Conservation (phyloP, 2,329 filamentous ascomycete species). For the Cladosporium cucumerinum region DNA sequence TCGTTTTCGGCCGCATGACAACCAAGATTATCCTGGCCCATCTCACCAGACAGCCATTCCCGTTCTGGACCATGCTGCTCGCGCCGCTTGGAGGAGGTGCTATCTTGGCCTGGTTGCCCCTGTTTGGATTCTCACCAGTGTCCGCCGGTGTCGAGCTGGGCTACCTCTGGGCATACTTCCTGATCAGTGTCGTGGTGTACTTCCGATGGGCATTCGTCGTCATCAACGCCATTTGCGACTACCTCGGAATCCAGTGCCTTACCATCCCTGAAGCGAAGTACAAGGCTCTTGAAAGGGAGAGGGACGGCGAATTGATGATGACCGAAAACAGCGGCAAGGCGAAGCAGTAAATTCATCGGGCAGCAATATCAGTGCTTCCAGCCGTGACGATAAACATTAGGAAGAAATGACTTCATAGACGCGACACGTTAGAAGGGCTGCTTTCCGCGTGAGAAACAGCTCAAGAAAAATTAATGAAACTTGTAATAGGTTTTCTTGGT, state of each 20-base stretch:
- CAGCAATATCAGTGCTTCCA: background rate
- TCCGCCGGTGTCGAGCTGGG: slow-evolving; percentile 62
- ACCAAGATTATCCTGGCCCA: slow-evolving; percentile 99
- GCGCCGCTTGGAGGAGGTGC: slow-evolving; percentile 83
- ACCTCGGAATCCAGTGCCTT: slow-evolving; percentile 88
- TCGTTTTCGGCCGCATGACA: slow-evolving; percentile 96
- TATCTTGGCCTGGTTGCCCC: slow-evolving; percentile 75
- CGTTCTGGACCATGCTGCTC: slow-evolving; percentile 92
- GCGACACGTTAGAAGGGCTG: slow-evolving; percentile 5
- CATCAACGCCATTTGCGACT: slow-evolving; percentile 85
- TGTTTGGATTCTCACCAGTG: slow-evolving; percentile 66
- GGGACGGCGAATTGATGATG: slow-evolving; percentile 11
- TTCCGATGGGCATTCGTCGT: slow-evolving; percentile 90
- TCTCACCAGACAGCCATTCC: slow-evolving; percentile 88
- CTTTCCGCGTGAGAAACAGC: background rate
- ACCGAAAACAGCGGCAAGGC: slow-evolving; percentile 10
- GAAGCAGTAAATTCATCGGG: background rate
- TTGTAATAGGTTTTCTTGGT: slow-evolving; percentile 5
- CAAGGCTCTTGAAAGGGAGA: slow-evolving; percentile 27
- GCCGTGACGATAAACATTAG: background rate
- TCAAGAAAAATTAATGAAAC: slow-evolving; percentile 10
- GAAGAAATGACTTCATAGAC: slow-evolving; percentile 9
- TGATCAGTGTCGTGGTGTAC: slow-evolving; percentile 81
- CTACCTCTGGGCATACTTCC: slow-evolving; percentile 81
- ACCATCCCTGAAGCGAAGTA: slow-evolving; percentile 61